These are phyloP conservation scores for Geotrichum klebahnii DNA, from an alignment of 1,139 yeast genomes.

Conservation along the genomic window DNA sequence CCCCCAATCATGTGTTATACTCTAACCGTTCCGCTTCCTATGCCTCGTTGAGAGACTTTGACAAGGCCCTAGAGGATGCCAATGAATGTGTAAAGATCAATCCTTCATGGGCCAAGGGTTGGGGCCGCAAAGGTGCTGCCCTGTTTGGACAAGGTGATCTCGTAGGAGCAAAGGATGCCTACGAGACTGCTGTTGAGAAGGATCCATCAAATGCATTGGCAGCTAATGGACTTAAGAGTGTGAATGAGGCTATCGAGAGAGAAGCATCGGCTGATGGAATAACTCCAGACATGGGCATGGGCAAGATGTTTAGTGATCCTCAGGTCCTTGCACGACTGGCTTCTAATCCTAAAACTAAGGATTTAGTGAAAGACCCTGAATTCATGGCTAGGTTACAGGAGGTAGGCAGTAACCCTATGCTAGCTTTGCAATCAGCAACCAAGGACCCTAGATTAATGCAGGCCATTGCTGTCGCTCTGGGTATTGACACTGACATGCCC, in stretches of 20 bases:
- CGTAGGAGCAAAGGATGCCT: conserved; percentile 54
- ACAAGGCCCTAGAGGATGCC: conserved; percentile 77
- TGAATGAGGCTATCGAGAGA: conserved; percentile 51
- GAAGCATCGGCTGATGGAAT: conserved; percentile 43
- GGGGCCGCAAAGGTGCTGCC: conserved; percentile 91
- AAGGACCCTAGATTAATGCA: conserved; percentile 86
- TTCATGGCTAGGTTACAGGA: conserved; percentile 67
- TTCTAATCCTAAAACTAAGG: conserved; percentile 82
- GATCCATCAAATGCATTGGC: conserved; percentile 87
- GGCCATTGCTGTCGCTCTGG: conserved; percentile 80
- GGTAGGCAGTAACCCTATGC: conserved; percentile 70
- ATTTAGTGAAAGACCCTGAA: conserved; percentile 80
- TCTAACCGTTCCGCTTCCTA: conserved; percentile 94
- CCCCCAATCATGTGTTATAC: conserved; percentile 83
- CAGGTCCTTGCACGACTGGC: conserved; percentile 68
- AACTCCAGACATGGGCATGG: conserved; percentile 71
- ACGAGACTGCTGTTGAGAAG: conserved; percentile 74
- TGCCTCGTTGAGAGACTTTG: conserved; percentile 72
- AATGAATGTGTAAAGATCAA: conserved; percentile 74
- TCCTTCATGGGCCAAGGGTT: conserved; percentile 90
- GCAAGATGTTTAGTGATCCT: conserved; percentile 77
- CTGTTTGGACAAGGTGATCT: conserved; percentile 76
- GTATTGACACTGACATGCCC: conserved; percentile 53
- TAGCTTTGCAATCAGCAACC: conserved; percentile 54
- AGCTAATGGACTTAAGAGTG: conserved; percentile 69